phyloP scores from a whole-genome alignment of 768 basidiomycete species.

The Xerocomellus chrysenteron region DNA sequence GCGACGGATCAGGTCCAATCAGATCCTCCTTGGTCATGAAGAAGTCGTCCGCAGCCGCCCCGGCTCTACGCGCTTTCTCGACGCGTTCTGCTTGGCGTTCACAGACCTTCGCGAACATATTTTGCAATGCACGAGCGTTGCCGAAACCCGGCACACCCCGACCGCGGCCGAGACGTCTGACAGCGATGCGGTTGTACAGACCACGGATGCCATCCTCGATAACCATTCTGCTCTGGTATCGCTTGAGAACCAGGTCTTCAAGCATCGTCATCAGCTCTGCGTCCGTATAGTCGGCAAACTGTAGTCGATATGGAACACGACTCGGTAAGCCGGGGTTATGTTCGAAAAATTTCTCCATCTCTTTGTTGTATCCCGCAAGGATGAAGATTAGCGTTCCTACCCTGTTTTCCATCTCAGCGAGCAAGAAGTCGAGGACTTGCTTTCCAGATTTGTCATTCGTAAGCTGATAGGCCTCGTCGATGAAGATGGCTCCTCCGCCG shows the following conservation, averaged over 20 bases:
- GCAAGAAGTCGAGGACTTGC: constrained; percentile 65
- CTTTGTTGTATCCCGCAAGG: constrained; percentile 65
- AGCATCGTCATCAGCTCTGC: constrained; percentile 57
- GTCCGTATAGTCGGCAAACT: constrained; percentile 63
- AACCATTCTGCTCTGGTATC: constrained; percentile 49
- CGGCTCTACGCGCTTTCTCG: constrained; percentile 38
- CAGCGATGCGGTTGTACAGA: constrained; percentile 45
- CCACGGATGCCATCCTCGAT: constrained; percentile 55
- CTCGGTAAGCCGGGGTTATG: constrained; percentile 70
- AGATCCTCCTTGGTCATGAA: constrained; percentile 52
- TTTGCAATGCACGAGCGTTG: constrained; percentile 62
- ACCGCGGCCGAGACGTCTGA: constrained; percentile 14
- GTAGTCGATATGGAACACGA: constrained; percentile 61
- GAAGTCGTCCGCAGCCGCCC: constrained; percentile 47
- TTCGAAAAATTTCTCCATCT: constrained; percentile 79
- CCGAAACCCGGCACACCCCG: constrained; percentile 53
- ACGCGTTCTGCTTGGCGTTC: constrained; percentile 57
- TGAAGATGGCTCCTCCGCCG: constrained; percentile 66
- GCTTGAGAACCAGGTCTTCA: constrained; percentile 44
- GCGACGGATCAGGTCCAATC: constrained; percentile 63
- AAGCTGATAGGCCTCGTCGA: constrained; percentile 74
- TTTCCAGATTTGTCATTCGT: constrained; percentile 46
- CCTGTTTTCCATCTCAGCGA: constrained; percentile 75
- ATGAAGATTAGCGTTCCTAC: constrained; percentile 66
- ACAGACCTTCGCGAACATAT: constrained; percentile 44